These are phyloP conservation scores for Cryoendolithus antarcticus DNA, from an alignment of 2,329 filamentous ascomycete species.

Conservation along the genomic window DNA sequence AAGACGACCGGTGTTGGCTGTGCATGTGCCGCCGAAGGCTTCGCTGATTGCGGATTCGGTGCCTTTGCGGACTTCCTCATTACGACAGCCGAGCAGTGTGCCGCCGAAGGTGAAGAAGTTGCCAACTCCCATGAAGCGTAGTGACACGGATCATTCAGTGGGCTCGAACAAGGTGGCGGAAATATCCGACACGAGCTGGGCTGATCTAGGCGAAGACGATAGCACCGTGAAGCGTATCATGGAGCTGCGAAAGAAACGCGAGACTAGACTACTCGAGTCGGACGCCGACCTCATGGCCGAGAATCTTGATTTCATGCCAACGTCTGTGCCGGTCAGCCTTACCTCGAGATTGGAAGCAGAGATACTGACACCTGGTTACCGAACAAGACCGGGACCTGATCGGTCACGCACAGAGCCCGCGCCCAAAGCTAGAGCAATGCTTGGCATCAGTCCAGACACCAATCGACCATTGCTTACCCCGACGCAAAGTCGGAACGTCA, in stretches of 20 bases:
- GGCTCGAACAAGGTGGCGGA: constrained; percentile 11
- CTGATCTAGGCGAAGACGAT: constrained; percentile 27
- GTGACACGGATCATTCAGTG: constrained; percentile 2
- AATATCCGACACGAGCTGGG: constrained; percentile 22
- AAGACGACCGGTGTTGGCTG: neutral
- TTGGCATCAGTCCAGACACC: too few species aligned
- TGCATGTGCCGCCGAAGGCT: constrained; percentile 6
- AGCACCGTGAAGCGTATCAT: constrained; percentile 48
- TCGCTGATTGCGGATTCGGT: constrained; percentile 22
- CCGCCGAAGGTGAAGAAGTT: constrained; percentile 13
- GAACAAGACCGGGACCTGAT: too few species aligned
- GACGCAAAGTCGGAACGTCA: too few species aligned
- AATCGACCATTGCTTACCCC: too few species aligned
- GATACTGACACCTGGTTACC: too few species aligned
- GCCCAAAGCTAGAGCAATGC: too few species aligned
- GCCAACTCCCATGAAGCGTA: neutral
- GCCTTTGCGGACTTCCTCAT: constrained; percentile 22
- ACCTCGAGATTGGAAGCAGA: too few species aligned
- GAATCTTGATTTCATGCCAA: too few species aligned
- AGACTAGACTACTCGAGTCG: constrained; percentile 40
- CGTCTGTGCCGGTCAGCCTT: too few species aligned
- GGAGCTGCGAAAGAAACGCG: constrained; percentile 45
- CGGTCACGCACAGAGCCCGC: too few species aligned
- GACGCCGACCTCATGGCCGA: constrained; percentile 26
- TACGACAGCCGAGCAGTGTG: constrained; percentile 20